These are phyloP conservation scores for Vanrija humicola DNA, from an alignment of 1,284 basidiomycete genomes.

Conservation along the genomic window DNA sequence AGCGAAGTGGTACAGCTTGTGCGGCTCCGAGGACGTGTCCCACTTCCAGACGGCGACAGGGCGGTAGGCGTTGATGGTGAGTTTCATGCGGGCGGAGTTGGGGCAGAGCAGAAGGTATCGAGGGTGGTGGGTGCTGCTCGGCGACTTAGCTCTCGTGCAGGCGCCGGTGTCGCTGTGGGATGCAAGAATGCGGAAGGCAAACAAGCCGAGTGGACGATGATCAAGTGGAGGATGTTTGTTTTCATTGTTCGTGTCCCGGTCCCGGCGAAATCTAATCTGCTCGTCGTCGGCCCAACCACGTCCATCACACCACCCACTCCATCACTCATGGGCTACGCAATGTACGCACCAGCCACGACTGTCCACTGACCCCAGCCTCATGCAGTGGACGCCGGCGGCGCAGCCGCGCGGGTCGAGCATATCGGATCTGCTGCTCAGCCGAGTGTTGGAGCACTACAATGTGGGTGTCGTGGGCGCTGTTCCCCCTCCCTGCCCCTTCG, in stretches of 20 bases:
- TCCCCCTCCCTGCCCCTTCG: neutral
- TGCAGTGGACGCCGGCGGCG: conserved; percentile 37
- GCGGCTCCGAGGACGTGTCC: conserved; percentile 40
- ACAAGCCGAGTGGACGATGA: neutral
- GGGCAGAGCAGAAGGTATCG: neutral
- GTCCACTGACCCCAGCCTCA: conserved; percentile 25
- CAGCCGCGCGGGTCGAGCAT: conserved; percentile 25
- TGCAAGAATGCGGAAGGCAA: neutral
- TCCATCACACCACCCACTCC: neutral
- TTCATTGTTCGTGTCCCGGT: too few relatives aligned
- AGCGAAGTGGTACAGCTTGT: conserved; percentile 38
- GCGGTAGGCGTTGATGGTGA: conserved; percentile 41
- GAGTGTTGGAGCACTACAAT: conserved; percentile 39
- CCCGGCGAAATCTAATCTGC: neutral
- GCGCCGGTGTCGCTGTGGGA: neutral
- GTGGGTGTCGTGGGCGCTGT: conserved; percentile 16
- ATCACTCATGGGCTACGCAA: conserved; percentile 29
- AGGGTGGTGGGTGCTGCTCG: neutral
- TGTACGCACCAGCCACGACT: conserved; percentile 17
- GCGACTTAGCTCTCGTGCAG: too few relatives aligned
- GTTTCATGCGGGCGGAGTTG: conserved; percentile 34
- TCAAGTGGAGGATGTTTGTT: neutral
- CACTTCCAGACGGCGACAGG: conserved; percentile 49
- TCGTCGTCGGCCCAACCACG: neutral
- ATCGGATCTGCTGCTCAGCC: conserved; percentile 33